Conservation (phyloP, 169 alveolate genomes). For the Cryptosporidium canis region DNA sequence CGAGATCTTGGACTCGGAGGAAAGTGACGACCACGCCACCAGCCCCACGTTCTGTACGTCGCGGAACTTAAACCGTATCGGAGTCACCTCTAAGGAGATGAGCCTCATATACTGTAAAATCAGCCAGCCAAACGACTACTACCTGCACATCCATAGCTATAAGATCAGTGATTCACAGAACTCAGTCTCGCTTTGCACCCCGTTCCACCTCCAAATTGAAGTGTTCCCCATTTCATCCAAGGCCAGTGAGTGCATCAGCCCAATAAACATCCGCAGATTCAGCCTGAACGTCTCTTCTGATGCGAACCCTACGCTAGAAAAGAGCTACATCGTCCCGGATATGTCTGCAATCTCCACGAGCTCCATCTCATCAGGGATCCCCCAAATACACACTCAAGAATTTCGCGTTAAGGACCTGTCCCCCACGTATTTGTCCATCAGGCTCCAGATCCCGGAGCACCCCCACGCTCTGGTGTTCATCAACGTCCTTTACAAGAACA, state of each 20-base stretch:
- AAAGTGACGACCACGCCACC: not conserved
- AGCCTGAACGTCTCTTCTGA: not conserved
- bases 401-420: constrained; percentile 1
- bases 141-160: constrained; percentile 39
- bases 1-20: not conserved
- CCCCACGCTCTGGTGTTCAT: constrained; percentile 2
- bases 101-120: constrained; percentile 25
- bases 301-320: not conserved
- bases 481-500: not conserved
- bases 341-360: not conserved
- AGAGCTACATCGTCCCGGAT: not conserved
- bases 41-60: not conserved
- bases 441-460: constrained; percentile 23
- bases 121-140: constrained; percentile 15
- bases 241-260: not conserved
- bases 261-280: not conserved
- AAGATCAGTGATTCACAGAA: constrained; percentile 49
- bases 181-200: constrained; percentile 36
- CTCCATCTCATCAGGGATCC: not conserved
- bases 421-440: constrained; percentile 8
- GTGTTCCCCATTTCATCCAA: constrained; percentile 2
- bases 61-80: not conserved
- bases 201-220: constrained; percentile 35
- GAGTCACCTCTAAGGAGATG: constrained; percentile 23
- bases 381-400: not conserved